Conservation (phyloP, 2,329 filamentous ascomycete genomes). For the Verticillium nubilum region DNA sequence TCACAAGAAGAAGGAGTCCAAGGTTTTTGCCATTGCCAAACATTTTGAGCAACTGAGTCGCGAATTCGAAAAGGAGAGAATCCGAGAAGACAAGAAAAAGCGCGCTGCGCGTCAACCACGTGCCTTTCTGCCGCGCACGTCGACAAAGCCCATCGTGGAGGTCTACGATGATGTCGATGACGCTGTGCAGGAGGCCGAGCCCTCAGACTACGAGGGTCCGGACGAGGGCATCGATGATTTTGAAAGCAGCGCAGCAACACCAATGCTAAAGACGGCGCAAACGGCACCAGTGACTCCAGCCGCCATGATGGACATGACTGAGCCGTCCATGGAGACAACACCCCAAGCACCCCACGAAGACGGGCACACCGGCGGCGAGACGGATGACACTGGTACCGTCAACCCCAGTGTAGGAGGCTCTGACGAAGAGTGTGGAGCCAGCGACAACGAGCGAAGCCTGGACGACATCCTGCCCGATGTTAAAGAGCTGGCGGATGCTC, state of each 20-base stretch:
- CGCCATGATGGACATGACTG: neutral
- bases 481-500: slow-evolving; percentile 56
- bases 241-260: slow-evolving; percentile 3
- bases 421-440: slow-evolving; percentile 62
- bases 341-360: slow-evolving; percentile 15
- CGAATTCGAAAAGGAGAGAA: slow-evolving; percentile 91
- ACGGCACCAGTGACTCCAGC: slow-evolving; percentile 11
- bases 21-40: slow-evolving; percentile 85
- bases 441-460: slow-evolving; percentile 65
- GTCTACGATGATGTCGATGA: slow-evolving; percentile 93
- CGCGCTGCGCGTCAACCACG: slow-evolving; percentile 73
- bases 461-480: slow-evolving; percentile 64
- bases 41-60: slow-evolving; percentile 96
- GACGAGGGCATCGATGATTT: neutral
- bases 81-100: slow-evolving; percentile 71
- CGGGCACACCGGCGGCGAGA: slow-evolving; percentile 18
- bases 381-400: slow-evolving; percentile 28
- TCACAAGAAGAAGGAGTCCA: slow-evolving; percentile 66
- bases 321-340: slow-evolving; percentile 15
- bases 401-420: slow-evolving; percentile 55
- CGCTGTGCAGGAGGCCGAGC: slow-evolving; percentile 76
- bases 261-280: slow-evolving; percentile 14
- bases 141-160: slow-evolving; percentile 92
- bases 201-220: slow-evolving; percentile 47
- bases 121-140: slow-evolving; percentile 77